Base-by-base conservation (phyloP, 2,329 filamentous ascomycete species). In the Aspergillus spinulosporus region DNA sequence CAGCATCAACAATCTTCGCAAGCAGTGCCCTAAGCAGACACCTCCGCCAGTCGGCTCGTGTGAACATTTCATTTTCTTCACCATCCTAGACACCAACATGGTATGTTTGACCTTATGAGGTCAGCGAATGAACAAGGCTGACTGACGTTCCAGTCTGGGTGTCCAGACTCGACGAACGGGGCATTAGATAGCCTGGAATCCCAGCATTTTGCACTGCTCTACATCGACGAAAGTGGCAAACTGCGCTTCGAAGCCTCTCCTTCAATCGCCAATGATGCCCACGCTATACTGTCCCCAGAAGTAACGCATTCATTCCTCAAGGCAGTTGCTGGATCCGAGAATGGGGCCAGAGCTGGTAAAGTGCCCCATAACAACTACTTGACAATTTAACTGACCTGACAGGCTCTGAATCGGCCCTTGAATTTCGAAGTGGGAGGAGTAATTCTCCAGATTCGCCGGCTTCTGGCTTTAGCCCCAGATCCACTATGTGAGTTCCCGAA, bases 171-270 rank as follows among this genome's bases (percentile, higher is more conserved):
- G 3, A 60, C 60, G 60, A 63, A 61, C 49, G 58, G 65, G 44
- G 61, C 63, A 37, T 59, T 59, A 36, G 62, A 64, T 37, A 63
- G 61, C 12, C 54, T 63, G 51, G 55, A 57, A 4, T 69, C 61
- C 51, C 56, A 62, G 5, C 69, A 72, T 52, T 72, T 66, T 62
- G 69, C 69, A 44, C 58, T 72, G 12, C 68, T 72, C 28, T 72
- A 71, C 42, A 64, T 70, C 31, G 68, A 71, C 46, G 58, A 64
- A 29, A 58, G 61, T 49, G 69, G 68, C 4, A 68, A 70, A 47
- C 63, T 72, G 9, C 64, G 68, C 21, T 65, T 70, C 32, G 63
- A 66, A 51, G 62, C 68, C 7, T 72, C 69, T 8, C 62, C 61
- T 1, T 72, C 69, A 6, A 62, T 72, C 32, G 66, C 63, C 5